Conservation (phyloP, 805 yeast species). For the Kodamaea hsintzibuensis region DNA sequence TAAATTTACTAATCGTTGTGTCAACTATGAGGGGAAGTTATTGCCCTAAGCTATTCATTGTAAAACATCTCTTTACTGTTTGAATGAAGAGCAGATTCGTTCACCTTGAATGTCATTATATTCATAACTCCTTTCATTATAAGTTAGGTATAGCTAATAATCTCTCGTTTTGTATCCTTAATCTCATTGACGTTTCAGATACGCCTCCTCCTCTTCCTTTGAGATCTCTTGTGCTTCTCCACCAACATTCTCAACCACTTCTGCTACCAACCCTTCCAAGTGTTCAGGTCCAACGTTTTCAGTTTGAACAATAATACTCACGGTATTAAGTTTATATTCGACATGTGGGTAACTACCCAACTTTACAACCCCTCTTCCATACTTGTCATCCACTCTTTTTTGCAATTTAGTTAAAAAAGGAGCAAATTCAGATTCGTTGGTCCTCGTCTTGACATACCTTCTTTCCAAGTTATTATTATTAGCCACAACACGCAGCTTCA, state of each 20-base stretch:
- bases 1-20: neutral
- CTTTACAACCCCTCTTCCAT: conserved; percentile 47
- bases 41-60: too few species aligned
- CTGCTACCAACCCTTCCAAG: conserved; percentile 47
- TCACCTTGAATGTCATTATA: too few species aligned
- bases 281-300: conserved; percentile 26
- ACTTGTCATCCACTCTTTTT: conserved; percentile 23
- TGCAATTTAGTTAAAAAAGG: conserved; percentile 59
- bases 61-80: too few species aligned
- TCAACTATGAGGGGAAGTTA: too few species aligned
- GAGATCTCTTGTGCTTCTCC: conserved; percentile 58
- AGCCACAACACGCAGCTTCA: conserved; percentile 24
- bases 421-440: conserved; percentile 69
- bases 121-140: too few species aligned
- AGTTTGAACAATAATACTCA: conserved; percentile 68
- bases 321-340: conserved; percentile 61
- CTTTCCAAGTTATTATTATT: conserved; percentile 30
- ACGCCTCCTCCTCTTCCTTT: conserved; percentile 52
- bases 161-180: too few species aligned
- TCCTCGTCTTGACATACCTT: conserved; percentile 59
- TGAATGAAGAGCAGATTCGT: too few species aligned
- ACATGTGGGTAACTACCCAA: conserved; percentile 87
- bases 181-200: conserved; percentile 22
- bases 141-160: too few species aligned
- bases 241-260: conserved; percentile 45